phyloP scores from a whole-genome alignment of 805 yeast genomes.

The Metschnikowia lochheadii region DNA sequence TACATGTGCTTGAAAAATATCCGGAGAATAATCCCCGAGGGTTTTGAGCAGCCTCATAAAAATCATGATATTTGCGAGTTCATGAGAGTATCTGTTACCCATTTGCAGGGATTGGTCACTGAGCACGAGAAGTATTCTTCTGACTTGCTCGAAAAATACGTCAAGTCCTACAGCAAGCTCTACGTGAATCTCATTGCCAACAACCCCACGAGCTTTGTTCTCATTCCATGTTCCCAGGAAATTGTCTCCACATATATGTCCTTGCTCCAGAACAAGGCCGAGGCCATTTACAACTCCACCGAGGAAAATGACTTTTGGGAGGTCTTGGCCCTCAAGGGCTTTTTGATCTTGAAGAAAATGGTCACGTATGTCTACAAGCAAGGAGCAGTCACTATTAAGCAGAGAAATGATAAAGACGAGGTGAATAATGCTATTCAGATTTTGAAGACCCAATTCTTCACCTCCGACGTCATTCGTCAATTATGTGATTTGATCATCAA shows the following conservation, averaged over 20 bases:
- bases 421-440: slow-evolving; percentile 52
- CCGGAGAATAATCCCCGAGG: slow-evolving; percentile 71
- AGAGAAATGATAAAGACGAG: slow-evolving; percentile 62
- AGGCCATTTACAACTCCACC: slow-evolving; percentile 54
- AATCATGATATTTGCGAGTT: slow-evolving; percentile 57
- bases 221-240: slow-evolving; percentile 59
- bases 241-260: slow-evolving; percentile 60
- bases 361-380: slow-evolving; percentile 59
- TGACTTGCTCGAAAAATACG: slow-evolving; percentile 60
- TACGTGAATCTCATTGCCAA: slow-evolving; percentile 55
- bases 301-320: slow-evolving; percentile 72
- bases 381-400: slow-evolving; percentile 63
- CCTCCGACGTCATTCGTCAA: slow-evolving; percentile 50
- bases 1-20: slow-evolving; percentile 72
- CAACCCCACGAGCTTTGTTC: slow-evolving; percentile 67
- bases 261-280: slow-evolving; percentile 60
- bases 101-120: slow-evolving; percentile 53
- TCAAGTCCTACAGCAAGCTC: slow-evolving; percentile 72
- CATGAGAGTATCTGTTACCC: slow-evolving; percentile 50
- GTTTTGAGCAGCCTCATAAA: slow-evolving; percentile 66
- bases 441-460: slow-evolving; percentile 53
- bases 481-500: slow-evolving; percentile 64
- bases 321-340: slow-evolving; percentile 59
- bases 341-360: slow-evolving; percentile 60
- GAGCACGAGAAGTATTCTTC: slow-evolving; percentile 48